A percentile compares a stretch with the other conserved stretches of the same genome.
These are phyloP conservation scores for Phytopythium chamaehyphon DNA, from an alignment of 352 stramenopile genomes.

Conservation along the genomic window DNA sequence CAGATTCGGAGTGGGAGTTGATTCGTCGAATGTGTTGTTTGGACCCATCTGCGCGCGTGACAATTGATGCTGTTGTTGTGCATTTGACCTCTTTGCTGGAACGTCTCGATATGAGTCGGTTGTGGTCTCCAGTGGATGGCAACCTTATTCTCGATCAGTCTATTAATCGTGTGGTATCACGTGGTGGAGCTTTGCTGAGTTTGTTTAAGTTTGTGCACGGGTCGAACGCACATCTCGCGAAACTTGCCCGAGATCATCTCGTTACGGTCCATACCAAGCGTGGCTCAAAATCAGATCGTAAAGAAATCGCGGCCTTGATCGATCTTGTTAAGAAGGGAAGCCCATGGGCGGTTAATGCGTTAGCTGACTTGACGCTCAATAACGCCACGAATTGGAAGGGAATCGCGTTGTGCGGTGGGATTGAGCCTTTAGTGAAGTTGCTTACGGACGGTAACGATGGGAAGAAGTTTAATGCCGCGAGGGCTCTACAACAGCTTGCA, in stretches of 20 bases:
- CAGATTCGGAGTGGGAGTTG: slow-evolving; percentile 6
- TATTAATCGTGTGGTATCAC: neutral
- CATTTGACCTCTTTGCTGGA: slow-evolving; percentile 2
- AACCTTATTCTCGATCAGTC: neutral
- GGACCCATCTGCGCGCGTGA: slow-evolving; percentile 3
- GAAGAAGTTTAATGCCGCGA: neutral
- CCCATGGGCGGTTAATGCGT: too few species aligned
- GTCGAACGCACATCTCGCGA: neutral
- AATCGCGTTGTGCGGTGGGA: neutral
- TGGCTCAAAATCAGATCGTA: neutral
- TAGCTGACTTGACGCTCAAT: too few species aligned
- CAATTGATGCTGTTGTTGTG: slow-evolving; percentile 5
- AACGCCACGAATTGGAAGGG: neutral
- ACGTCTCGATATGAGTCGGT: neutral
- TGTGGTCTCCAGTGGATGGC: neutral
- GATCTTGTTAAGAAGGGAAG: neutral
- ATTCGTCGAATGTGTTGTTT: slow-evolving; percentile 14
- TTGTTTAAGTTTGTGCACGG: neutral
- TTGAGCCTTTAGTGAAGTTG: slow-evolving; percentile 2
- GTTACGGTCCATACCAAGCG: neutral
- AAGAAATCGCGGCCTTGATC: neutral
- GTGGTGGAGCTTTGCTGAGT: neutral
- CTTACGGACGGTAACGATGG: neutral
- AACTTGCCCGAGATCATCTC: neutral
- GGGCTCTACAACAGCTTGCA: neutral